Evolutionary conservation across 1,284 basidiomycete species (phyloP).

Genomic region (Prillingera fragicola): DNA sequence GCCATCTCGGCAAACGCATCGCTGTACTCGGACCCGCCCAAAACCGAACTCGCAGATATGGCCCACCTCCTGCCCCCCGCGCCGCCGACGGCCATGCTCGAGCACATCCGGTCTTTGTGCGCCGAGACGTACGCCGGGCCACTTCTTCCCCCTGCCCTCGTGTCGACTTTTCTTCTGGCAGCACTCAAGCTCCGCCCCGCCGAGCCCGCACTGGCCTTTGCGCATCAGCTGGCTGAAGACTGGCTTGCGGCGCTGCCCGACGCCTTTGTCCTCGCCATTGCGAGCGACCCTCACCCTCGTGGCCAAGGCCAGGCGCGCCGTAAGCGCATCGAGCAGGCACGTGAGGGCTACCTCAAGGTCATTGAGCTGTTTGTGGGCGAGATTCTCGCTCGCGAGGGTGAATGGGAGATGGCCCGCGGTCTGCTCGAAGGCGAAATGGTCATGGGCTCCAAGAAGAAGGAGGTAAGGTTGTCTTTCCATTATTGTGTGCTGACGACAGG

Average conservation of each 20-base stretch:
- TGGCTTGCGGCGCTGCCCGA: slow-evolving; percentile 37
- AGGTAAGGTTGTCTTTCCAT: slow-evolving; percentile 24
- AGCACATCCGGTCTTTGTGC: slow-evolving; percentile 22
- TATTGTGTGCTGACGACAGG: slow-evolving; percentile 14
- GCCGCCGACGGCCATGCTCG: slow-evolving; percentile 24
- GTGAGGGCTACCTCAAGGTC: slow-evolving; percentile 43
- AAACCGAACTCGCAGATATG: slow-evolving; percentile 10
- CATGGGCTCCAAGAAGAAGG: slow-evolving; percentile 42
- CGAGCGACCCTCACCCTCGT: slow-evolving; percentile 6
- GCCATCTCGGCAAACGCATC: slow-evolving; percentile 33
- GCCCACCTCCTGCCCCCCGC: slow-evolving; percentile 24
- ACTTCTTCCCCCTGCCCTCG: slow-evolving; percentile 32
- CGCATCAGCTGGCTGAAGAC: slow-evolving; percentile 32
- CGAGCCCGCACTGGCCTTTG: slow-evolving; percentile 24
- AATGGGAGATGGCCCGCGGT: slow-evolving; percentile 44
- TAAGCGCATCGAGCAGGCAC: slow-evolving; percentile 30
- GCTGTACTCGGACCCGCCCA: slow-evolving; percentile 40
- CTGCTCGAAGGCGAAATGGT: slow-evolving; percentile 41
- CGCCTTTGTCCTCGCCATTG: slow-evolving; percentile 27
- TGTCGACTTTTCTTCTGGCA: slow-evolving; percentile 41
- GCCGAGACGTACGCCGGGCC: slow-evolving; percentile 14
- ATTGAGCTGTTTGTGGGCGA: slow-evolving; percentile 44
- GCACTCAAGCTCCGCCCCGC: slow-evolving; percentile 34
- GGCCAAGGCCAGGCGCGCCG: slow-evolving; percentile 4
- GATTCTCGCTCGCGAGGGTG: slow-evolving; percentile 38